Evolutionary conservation across 2,329 filamentous ascomycete genomes (phyloP).

Genomic region (Orbilia brochopaga): DNA sequence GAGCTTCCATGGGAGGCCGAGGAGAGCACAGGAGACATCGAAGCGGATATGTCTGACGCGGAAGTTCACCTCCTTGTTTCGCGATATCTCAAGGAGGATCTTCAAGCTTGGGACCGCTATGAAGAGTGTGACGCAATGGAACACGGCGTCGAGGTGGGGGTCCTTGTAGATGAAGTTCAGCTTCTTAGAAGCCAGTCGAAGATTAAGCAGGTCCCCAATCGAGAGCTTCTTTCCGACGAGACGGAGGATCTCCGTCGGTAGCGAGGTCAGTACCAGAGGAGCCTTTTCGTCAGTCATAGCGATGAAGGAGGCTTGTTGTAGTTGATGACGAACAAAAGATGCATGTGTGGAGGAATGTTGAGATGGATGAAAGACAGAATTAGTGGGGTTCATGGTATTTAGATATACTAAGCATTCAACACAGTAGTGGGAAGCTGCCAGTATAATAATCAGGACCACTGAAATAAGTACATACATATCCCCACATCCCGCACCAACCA

Average conservation of each 20-base stretch:
- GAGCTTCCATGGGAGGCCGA: slow-evolving; percentile 2
- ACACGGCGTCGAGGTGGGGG: slow-evolving; percentile 8
- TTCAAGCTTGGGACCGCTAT: slow-evolving; percentile 5
- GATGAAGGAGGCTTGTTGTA: no score
- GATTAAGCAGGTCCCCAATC: slow-evolving; percentile 9
- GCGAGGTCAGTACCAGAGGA: neutral
- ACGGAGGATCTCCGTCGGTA: slow-evolving; percentile 12
- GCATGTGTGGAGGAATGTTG: no score
- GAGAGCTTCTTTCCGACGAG: neutral
- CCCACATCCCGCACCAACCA: no score
- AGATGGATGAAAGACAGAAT: no score
- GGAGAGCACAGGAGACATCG: slow-evolving; percentile 11
- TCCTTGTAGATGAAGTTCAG: slow-evolving; percentile 2
- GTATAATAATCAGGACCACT: no score
- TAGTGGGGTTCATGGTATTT: no score
- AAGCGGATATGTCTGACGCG: slow-evolving; percentile 19
- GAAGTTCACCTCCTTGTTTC: slow-evolving; percentile 1
- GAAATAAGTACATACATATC: no score
- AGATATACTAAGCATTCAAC: no score
- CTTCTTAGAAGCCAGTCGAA: slow-evolving; percentile 5
- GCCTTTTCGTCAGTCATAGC: no score
- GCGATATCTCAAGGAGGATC: slow-evolving; percentile 14
- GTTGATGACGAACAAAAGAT: no score
- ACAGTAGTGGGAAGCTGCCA: no score
- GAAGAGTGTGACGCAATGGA: neutral